Base-by-base conservation (phyloP, 352 stramenopile species). In the Phytophthora palmivora region DNA sequence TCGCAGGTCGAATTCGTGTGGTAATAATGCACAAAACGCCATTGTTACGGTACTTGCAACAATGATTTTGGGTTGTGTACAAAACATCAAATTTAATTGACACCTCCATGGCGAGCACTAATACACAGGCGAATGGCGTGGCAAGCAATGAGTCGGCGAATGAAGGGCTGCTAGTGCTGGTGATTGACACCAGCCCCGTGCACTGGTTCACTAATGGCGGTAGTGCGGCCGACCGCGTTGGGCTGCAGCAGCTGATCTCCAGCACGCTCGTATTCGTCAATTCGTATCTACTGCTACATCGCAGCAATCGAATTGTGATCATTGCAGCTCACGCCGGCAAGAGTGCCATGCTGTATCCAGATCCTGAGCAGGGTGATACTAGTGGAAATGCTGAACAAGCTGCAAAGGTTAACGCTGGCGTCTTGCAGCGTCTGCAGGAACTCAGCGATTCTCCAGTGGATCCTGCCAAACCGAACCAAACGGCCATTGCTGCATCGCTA, bases 191-290 rank as follows among this genome's bases (percentile, higher is more conserved):
- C 14, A 91, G 91, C 50, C 87, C 87, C 10, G 58, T 79, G 28
- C 64, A 89, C 47, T 95, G 87, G 84, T 91, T 92, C 56, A 21
- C 64, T 8, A 61, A 70, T 12, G 70, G 58, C 15, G 66, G 34
- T 41, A 76, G 59, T 56, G 62, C 57, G 18, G 47, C 19, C 41
- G 74, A 74, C 53, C 64, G 58, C 16, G 46, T 42, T 7, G 60
- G 46, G 39, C 76, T 89, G 32, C 76, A 91, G 76, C 78, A 88
- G 61, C 74, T 92, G 33, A 82, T 95, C 41, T 80, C 82, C 9
- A 91, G 79, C 62, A 76, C 76, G 39, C 79, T 95, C 43, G 82
- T 95, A 70, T 95, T 92, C 51, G 85, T 94, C 57, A 95, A 93
- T 66, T 86, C 87, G 59, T 95, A 94, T 70, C 68, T 95, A 63